phyloP scores from a whole-genome alignment of 1,284 basidiomycete genomes.

The Filobasidium uniguttulatum region DNA sequence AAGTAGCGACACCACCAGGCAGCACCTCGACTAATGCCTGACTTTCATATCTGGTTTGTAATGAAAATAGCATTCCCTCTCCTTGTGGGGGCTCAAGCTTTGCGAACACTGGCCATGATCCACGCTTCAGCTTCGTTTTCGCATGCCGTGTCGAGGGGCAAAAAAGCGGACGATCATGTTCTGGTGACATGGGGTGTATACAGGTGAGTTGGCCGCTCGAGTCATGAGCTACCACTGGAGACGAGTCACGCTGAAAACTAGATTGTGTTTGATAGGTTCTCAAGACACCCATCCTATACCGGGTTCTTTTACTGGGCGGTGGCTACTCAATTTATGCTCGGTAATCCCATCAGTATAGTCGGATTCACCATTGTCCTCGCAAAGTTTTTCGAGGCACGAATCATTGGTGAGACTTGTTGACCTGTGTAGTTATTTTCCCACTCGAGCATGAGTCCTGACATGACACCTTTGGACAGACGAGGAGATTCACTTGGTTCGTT shows the following conservation, averaged over 20 bases:
- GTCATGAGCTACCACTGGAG: not conserved
- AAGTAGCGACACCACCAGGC: too few relatives aligned
- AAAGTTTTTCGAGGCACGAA: conserved; percentile 75
- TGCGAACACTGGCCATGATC: conserved; percentile 87
- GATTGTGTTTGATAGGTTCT: conserved; percentile 47
- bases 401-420: conserved; percentile 47
- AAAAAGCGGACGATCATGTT: conserved; percentile 61
- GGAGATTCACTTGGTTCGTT: conserved; percentile 54
- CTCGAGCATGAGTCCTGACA: not conserved
- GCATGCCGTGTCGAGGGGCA: conserved; percentile 59
- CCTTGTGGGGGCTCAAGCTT: conserved; percentile 55
- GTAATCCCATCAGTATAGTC: conserved; percentile 56
- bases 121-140: conserved; percentile 88
- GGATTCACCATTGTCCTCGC: conserved; percentile 46
- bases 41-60: not conserved
- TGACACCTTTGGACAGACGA: conserved; percentile 44
- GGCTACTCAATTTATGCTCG: conserved; percentile 83
- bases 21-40: not conserved
- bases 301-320: conserved; percentile 98
- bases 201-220: conserved; percentile 43
- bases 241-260: not conserved
- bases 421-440: not conserved
- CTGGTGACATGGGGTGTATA: conserved; percentile 80
- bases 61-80: conserved; percentile 37
- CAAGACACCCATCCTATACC: conserved; percentile 88